Conservation (phyloP, 768 basidiomycete species). For the Dentipellis sp. region DNA sequence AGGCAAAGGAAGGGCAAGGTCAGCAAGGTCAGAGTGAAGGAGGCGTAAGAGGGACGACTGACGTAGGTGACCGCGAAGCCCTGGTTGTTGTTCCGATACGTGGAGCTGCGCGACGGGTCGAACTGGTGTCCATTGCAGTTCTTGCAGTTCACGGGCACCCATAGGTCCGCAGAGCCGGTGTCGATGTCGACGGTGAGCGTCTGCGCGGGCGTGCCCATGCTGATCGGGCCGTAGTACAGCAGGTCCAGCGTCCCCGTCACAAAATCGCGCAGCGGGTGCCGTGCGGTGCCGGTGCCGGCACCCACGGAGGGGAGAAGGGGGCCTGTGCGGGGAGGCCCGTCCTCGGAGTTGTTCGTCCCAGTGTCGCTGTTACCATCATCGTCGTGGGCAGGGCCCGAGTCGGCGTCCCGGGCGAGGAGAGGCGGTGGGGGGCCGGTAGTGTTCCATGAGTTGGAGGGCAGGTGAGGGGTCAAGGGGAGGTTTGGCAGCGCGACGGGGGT, state of each 20-base stretch:
- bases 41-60: constrained; percentile 7
- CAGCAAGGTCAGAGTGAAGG: neutral
- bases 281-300: neutral
- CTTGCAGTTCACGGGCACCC: constrained; percentile 35
- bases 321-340: constrained; percentile 10
- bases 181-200: constrained; percentile 50
- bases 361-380: neutral
- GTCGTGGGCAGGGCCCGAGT: neutral
- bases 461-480: neutral
- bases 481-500: neutral
- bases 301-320: constrained; percentile 14
- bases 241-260: constrained; percentile 30
- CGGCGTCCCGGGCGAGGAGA: neutral
- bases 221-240: constrained; percentile 38
- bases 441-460: neutral
- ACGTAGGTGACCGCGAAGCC: constrained; percentile 39
- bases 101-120: constrained; percentile 28
- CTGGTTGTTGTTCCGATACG: constrained; percentile 25
- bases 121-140: constrained; percentile 32
- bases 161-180: constrained; percentile 63
- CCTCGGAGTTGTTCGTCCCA: neutral
- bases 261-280: constrained; percentile 29
- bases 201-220: constrained; percentile 49
- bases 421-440: neutral
- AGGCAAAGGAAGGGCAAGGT: neutral